Base-by-base conservation (phyloP, 257 asterid species). In the Solanum raphanifolium region DNA sequence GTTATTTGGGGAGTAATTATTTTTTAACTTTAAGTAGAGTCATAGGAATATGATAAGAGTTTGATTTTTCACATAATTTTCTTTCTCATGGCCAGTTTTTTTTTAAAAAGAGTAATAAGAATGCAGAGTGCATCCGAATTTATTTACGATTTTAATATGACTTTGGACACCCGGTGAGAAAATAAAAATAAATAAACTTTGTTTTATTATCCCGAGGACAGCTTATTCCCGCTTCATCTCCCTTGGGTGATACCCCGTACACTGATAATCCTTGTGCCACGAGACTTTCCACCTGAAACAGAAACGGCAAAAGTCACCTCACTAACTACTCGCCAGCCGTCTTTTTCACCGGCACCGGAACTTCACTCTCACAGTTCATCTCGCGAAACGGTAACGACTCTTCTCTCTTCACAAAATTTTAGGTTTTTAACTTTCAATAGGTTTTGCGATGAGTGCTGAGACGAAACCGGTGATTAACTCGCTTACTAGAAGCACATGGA, bases 151-250 rank as follows among this genome's bases (percentile, higher is more conserved):
- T 52, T 18, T 0, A 6, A 52, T 52, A 20, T 55, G n/a, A 55
- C 10, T 18, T 0, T 3, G 55, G 2, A 46, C 55, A 46, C 1
- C 1, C 0, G 1, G 0, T 12, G 16, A 0, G 1, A 46, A 46
- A 46, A 13, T 46, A 13, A 46, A 4, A 18, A 0, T 7, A 48
- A 2, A 48, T 0, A 48, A 5, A 5, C 2, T 2, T 55, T 1
- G n/a, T 21, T 55, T 65, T 65, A 29, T 68, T 8, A 25, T 79
- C 27, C 38, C 39, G 10, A 79, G 65, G 62, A n/a, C 15, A 41
- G 39, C 66, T 25, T 8, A 43, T 79, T 79, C 39, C 66, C 85
- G 85, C 66, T 79, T 43, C 85, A 43, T 79, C 39, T 27, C n/a
- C 65, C 84, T 32, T 27, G 38, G 65, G 7, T 16, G 31, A 31